These are phyloP conservation scores for Stephania japonica DNA, from an alignment of 164 flowering plant genomes.

Conservation along the genomic window DNA sequence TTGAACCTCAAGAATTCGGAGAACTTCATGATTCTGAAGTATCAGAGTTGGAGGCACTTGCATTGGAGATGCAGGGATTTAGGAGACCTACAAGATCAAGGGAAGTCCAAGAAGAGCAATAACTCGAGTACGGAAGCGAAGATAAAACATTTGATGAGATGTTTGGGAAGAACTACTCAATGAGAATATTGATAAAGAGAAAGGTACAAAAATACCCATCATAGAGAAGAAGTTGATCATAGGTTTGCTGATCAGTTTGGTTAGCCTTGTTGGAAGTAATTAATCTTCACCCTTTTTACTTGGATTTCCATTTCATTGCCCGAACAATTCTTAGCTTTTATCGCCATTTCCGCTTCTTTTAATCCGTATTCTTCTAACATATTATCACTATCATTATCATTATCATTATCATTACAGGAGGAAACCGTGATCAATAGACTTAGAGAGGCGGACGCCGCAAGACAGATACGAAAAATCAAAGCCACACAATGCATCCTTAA, in stretches of 20 bases:
- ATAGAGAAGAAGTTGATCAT: slow-evolving; percentile 32
- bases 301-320: neutral
- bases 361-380: no score
- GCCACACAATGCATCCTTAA: neutral
- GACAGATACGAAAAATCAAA: neutral
- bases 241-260: slow-evolving; percentile 43
- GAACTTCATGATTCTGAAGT: slow-evolving; percentile 25
- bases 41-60: slow-evolving; percentile 40
- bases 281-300: neutral
- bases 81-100: slow-evolving; percentile 7
- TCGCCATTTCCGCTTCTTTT: neutral
- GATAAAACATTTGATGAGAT: slow-evolving; percentile 30
- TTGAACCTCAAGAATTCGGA: slow-evolving; percentile 23
- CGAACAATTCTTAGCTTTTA: neutral
- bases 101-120: slow-evolving; percentile 15
- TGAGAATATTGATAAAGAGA: slow-evolving; percentile 27
- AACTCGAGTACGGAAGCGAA: slow-evolving; percentile 9
- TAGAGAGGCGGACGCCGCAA: neutral
- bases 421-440: neutral
- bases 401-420: neutral
- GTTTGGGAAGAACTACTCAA: slow-evolving; percentile 58
- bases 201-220: slow-evolving; percentile 12
- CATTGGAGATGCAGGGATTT: slow-evolving; percentile 40
- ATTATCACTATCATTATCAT: neutral
- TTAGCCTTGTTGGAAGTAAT: slow-evolving; percentile 9